Base-by-base conservation (phyloP, 2,329 filamentous ascomycete species). In the Ceratocystis lukuohia region DNA sequence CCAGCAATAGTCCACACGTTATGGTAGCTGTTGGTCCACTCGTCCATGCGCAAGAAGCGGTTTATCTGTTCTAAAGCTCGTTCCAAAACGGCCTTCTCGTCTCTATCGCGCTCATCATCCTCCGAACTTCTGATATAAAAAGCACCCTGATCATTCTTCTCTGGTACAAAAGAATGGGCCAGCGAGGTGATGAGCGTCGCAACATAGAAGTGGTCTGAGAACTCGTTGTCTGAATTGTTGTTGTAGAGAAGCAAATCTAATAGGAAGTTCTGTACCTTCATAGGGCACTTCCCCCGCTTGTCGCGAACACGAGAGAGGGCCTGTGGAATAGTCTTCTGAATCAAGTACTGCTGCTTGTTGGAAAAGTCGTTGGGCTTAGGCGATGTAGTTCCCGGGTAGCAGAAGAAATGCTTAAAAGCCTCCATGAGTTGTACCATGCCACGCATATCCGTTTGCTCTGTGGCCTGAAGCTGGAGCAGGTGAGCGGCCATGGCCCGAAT, bases 241-340 rank as follows among this genome's bases (percentile, higher is more conserved):
- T 99, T 99, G 77, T 91, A 93, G 62, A 89, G 87, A 44, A 99
- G 79, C 73, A 95, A 89, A 71, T 96, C 91, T 25, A 96, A 83
- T 61, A 99, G 83, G 74, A 96, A 96, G 48, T 84, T 83, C 67
- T 92, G 89, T 4, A 91, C 91, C 64, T 86, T 80, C 72, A 87
- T 80, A 0, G 93, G 92, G 65, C 91, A 92, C 71, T 85, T 88
- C 46, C 91, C 89, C 4, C 73, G 76, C 48, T 79, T 79, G 71
- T 93, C 88, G 63, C 91, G 85, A 61, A 97, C 84, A 69, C 84
- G 82, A 2, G 91, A 84, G 69, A 99, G 87, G 5, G 92, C 88
- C 70, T 84, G 83, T 0, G 91, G 86, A 65, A 99, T 94, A 12
- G 89, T 86, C 70, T 87, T 86, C 71, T 96, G 91, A 5, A 97